phyloP scores from a whole-genome alignment of 768 basidiomycete genomes.

The Russula emetica region DNA sequence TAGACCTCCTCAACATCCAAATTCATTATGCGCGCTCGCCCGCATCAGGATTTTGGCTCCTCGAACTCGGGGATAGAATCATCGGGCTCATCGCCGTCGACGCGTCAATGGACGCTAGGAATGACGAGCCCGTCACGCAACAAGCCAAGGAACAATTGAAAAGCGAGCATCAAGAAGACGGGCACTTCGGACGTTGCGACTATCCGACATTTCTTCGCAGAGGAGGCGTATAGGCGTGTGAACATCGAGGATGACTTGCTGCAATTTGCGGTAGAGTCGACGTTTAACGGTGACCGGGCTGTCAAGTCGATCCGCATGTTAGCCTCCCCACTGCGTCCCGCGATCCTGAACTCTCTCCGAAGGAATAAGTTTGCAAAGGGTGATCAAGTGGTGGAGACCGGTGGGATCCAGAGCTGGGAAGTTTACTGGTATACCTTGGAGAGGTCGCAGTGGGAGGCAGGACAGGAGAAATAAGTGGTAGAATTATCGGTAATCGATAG shows the following conservation, averaged over 20 bases:
- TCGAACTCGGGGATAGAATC: constrained; percentile 54
- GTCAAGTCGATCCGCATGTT: constrained; percentile 46
- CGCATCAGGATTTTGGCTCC: constrained; percentile 65
- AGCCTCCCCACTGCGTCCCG: constrained; percentile 50
- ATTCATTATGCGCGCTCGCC: constrained; percentile 56
- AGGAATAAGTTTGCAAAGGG: constrained; percentile 48
- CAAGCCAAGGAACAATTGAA: constrained; percentile 27
- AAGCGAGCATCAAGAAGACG: constrained; percentile 28
- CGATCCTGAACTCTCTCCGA: constrained; percentile 44
- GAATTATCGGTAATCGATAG: neutral
- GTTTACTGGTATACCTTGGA: constrained; percentile 42
- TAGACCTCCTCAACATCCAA: constrained; percentile 51
- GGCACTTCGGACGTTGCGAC: constrained; percentile 50
- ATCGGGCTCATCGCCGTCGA: constrained; percentile 71
- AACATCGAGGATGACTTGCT: constrained; percentile 65
- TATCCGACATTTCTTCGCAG: constrained; percentile 73
- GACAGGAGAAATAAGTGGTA: neutral
- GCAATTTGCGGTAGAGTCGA: constrained; percentile 50
- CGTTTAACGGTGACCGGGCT: constrained; percentile 46
- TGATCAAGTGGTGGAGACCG: constrained; percentile 38
- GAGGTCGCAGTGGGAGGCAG: constrained; percentile 43
- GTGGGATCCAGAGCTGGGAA: constrained; percentile 61
- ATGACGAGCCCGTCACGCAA: constrained; percentile 32
- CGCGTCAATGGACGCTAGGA: constrained; percentile 44
- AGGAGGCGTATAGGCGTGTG: constrained; percentile 54